phyloP scores from a whole-genome alignment of 352 stramenopile genomes.

The Phytophthora macrochlamydospora region DNA sequence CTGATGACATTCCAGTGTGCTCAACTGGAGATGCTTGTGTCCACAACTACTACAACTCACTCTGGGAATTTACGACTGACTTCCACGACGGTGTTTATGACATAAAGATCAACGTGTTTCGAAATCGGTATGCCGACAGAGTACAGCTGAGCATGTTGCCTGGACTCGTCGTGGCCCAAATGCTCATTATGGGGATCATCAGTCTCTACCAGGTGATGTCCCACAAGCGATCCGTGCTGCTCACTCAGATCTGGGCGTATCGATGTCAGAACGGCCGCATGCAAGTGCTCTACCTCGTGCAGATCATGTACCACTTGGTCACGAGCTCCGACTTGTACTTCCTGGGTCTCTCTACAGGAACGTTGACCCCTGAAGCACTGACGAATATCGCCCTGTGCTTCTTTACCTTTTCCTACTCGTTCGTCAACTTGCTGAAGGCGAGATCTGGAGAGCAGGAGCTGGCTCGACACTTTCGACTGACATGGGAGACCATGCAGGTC shows the following conservation, averaged over 20 bases:
- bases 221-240: conserved; percentile 24
- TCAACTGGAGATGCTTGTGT: conserved; percentile 15
- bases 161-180: conserved; percentile 20
- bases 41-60: conserved; percentile 29
- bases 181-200: conserved; percentile 24
- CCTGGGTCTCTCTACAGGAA: conserved; percentile 19
- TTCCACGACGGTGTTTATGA: conserved; percentile 2
- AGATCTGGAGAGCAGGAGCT: conserved; percentile 19
- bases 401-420: conserved; percentile 23
- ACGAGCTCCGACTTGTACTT: conserved; percentile 25
- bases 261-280: conserved; percentile 19
- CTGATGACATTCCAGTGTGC: conserved; percentile 18
- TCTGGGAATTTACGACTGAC: conserved; percentile 13
- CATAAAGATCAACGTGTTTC: conserved; percentile 13
- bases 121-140: conserved; percentile 18
- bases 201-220: conserved; percentile 29
- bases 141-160: conserved; percentile 20
- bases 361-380: conserved; percentile 14
- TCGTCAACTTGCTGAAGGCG: conserved; percentile 18
- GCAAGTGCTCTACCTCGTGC: conserved; percentile 20
- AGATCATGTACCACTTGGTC: conserved; percentile 27
- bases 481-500: conserved; percentile 22
- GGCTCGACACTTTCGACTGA: conserved; percentile 12
- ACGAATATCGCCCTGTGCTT: conserved; percentile 12
- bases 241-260: conserved; percentile 30